Evolutionary conservation across 1,284 basidiomycete species (phyloP).

Genomic region (Tilletia horrida): DNA sequence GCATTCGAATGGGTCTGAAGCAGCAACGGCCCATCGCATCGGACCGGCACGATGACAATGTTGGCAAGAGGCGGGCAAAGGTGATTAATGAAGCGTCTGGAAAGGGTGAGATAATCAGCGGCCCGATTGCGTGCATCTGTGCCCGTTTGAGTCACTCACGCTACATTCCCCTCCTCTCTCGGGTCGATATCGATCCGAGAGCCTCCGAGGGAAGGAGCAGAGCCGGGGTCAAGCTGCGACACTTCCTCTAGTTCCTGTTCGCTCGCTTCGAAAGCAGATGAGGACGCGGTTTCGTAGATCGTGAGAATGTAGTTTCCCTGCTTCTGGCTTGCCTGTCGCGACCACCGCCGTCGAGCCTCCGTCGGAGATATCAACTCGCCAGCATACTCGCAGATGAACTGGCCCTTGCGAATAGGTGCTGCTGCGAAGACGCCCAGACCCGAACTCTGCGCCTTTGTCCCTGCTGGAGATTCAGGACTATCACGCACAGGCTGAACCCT

Average conservation of each 20-base stretch:
- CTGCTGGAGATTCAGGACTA: no score
- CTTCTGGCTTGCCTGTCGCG: background rate
- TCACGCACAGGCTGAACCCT: background rate
- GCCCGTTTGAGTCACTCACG: conserved; percentile 12
- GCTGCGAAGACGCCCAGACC: conserved; percentile 20
- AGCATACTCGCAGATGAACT: conserved; percentile 23
- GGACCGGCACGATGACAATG: conserved; percentile 21
- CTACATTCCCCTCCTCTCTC: conserved; percentile 4
- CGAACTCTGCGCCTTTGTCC: background rate
- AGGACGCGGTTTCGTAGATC: conserved; percentile 3
- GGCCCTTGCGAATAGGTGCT: conserved; percentile 18
- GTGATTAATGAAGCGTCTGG: conserved; percentile 21
- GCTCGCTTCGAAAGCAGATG: conserved; percentile 4
- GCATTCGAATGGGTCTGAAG: background rate
- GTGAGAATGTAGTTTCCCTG: conserved; percentile 14
- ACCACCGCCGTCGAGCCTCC: conserved; percentile 20
- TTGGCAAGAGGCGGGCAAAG: conserved; percentile 25
- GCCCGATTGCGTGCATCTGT: background rate
- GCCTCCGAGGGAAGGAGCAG: background rate
- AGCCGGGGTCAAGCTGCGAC: no score
- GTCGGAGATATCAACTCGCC: conserved; percentile 21
- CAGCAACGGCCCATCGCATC: conserved; percentile 19
- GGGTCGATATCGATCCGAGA: conserved; percentile 17
- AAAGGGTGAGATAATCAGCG: background rate
- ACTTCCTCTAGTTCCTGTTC: conserved; percentile 9